These are phyloP conservation scores for Gentiana straminea DNA, from an alignment of 257 asterid species.

Conservation along the genomic window DNA sequence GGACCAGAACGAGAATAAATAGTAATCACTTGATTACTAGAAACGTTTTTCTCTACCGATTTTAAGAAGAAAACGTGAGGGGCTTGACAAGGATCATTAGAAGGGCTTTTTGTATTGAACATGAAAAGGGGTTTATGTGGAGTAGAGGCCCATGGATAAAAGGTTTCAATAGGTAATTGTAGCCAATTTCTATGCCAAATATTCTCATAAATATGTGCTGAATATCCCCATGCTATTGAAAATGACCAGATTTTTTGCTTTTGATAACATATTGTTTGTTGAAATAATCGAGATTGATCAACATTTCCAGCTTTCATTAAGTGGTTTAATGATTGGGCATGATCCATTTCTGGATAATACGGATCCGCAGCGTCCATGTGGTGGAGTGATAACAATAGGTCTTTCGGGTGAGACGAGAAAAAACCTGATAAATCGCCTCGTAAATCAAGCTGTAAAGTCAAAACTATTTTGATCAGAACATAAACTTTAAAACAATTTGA, in stretches of 20 bases:
- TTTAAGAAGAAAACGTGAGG: slow-evolving; percentile 49
- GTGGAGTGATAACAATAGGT: neutral
- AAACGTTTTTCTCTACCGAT: slow-evolving; percentile 10
- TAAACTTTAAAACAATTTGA: too few relatives aligned
- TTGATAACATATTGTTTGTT: slow-evolving; percentile 42
- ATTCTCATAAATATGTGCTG: slow-evolving; percentile 28
- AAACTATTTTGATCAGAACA: too few relatives aligned
- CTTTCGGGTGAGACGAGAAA: slow-evolving; percentile 22
- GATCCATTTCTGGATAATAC: slow-evolving; percentile 25
- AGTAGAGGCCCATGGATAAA: slow-evolving; percentile 22
- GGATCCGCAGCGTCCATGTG: slow-evolving; percentile 19
- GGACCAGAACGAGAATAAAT: slow-evolving; percentile 10
- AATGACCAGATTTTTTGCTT: slow-evolving; percentile 39
- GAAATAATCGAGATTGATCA: slow-evolving; percentile 32
- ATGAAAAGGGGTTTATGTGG: slow-evolving; percentile 30
- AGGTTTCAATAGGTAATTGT: slow-evolving; percentile 25
- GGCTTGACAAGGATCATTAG: slow-evolving; percentile 31
- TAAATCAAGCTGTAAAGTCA: neutral
- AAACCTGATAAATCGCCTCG: slow-evolving; percentile 28
- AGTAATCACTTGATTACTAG: slow-evolving; percentile 11
- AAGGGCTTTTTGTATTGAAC: slow-evolving; percentile 43
- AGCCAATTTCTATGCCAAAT: slow-evolving; percentile 20
- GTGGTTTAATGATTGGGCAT: slow-evolving; percentile 12
- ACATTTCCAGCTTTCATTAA: slow-evolving; percentile 22
- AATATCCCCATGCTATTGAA: slow-evolving; percentile 42